These are phyloP conservation scores for Teratosphaeria destructans DNA, from an alignment of 2,329 filamentous ascomycete genomes.

Conservation along the genomic window DNA sequence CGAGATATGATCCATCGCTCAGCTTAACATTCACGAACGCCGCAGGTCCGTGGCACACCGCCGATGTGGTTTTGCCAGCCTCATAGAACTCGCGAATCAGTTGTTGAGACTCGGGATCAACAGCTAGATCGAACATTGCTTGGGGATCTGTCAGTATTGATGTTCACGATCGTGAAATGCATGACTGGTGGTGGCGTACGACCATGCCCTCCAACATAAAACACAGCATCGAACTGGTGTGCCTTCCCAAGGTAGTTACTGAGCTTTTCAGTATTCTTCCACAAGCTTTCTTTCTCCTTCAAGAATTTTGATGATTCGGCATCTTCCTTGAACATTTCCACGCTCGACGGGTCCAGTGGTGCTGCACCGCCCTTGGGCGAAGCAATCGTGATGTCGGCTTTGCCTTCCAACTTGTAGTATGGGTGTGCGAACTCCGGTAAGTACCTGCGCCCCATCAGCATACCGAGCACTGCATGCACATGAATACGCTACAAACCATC, in stretches of 20 bases:
- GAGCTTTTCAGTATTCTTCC: constrained; percentile 53
- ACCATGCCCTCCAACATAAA: constrained; percentile 50
- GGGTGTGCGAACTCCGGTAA: constrained; percentile 34
- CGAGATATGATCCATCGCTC: constrained; percentile 41
- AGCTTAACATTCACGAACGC: constrained; percentile 50
- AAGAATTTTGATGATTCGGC: constrained; percentile 28
- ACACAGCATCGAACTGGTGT: constrained; percentile 53
- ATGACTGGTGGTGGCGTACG: constrained; percentile 18
- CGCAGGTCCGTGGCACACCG: constrained; percentile 60
- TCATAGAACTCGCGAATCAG: constrained; percentile 54
- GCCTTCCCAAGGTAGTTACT: constrained; percentile 46
- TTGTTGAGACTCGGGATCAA: constrained; percentile 45
- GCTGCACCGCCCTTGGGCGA: constrained; percentile 30
- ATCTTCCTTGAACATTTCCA: constrained; percentile 18
- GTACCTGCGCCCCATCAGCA: constrained; percentile 6
- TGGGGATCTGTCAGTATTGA: background rate
- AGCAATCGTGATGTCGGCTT: constrained; percentile 29
- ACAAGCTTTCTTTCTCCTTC: constrained; percentile 46
- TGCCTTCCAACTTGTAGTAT: constrained; percentile 28
- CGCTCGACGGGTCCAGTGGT: constrained; percentile 27
- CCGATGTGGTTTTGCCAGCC: constrained; percentile 51
- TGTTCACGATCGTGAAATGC: background rate
- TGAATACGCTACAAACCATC: constrained; percentile 47
- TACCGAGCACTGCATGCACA: too few species aligned
- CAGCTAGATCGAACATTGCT: constrained; percentile 56